phyloP scores from a whole-genome alignment of 2,329 filamentous ascomycete species.

The Blumeria hordei region DNA sequence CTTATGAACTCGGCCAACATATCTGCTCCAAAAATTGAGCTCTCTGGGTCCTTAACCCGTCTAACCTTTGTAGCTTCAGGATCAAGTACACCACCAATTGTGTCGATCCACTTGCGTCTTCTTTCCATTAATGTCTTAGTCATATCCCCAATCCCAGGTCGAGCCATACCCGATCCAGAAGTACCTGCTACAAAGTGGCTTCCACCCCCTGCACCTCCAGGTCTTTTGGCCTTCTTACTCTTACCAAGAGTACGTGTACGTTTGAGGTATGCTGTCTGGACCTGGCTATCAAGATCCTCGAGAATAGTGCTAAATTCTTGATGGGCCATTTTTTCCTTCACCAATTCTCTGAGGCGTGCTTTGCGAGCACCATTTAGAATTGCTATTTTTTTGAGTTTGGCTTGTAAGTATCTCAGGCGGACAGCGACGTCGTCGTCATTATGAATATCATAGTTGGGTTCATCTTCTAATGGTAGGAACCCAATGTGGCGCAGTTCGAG shows the following conservation, averaged over 20 bases:
- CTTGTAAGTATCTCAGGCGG: slow-evolving; percentile 64
- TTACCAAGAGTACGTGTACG: slow-evolving; percentile 85
- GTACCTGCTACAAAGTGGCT: slow-evolving; percentile 30
- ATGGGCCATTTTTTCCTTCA: slow-evolving; percentile 79
- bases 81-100: slow-evolving; percentile 74
- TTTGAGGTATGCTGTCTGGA: slow-evolving; percentile 88
- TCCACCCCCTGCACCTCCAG: slow-evolving; percentile 50
- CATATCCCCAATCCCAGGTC: slow-evolving; percentile 71
- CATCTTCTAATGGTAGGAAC: slow-evolving; percentile 44
- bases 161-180: slow-evolving; percentile 35
- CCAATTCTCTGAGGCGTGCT: slow-evolving; percentile 60
- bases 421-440: slow-evolving; percentile 88
- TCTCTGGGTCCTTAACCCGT: slow-evolving; percentile 33
- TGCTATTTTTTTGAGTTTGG: slow-evolving; percentile 58
- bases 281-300: slow-evolving; percentile 85
- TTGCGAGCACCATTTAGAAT: slow-evolving; percentile 82
- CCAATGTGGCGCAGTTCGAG: slow-evolving; percentile 81
- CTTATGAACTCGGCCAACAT: slow-evolving; percentile 55
- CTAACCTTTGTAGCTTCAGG: slow-evolving; percentile 46
- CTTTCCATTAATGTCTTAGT: slow-evolving; percentile 86
- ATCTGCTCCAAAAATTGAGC: slow-evolving; percentile 47
- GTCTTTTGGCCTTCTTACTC: slow-evolving; percentile 70
- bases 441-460: slow-evolving; percentile 66
- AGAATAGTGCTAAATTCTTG: slow-evolving; percentile 95
- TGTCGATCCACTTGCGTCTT: slow-evolving; percentile 68